phyloP scores from a whole-genome alignment of 768 basidiomycete genomes.

The Xerocomus potaroensis region DNA sequence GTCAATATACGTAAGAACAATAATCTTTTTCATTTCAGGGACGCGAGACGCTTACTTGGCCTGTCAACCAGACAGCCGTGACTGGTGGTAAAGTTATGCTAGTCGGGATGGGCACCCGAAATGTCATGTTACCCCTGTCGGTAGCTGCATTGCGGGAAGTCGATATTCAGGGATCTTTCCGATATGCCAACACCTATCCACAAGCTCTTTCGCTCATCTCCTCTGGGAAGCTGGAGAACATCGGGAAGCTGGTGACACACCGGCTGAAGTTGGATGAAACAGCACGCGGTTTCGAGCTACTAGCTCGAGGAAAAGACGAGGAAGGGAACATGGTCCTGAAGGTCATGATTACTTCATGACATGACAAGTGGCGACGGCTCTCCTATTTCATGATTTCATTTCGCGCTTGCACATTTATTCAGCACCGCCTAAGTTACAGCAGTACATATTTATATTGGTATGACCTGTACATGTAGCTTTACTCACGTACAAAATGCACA shows the following conservation, averaged over 20 bases:
- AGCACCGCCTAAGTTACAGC: slow-evolving; percentile 13
- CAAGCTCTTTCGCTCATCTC: slow-evolving; percentile 73
- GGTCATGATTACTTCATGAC: slow-evolving; percentile 65
- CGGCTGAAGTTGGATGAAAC: slow-evolving; percentile 63
- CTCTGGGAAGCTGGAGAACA: slow-evolving; percentile 58
- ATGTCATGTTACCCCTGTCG: slow-evolving; percentile 77
- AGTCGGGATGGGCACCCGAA: slow-evolving; percentile 92
- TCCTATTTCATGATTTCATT: slow-evolving; percentile 4
- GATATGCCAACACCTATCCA: slow-evolving; percentile 87
- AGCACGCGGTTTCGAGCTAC: slow-evolving; percentile 74
- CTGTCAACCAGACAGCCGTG: slow-evolving; percentile 57
- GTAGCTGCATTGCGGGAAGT: slow-evolving; percentile 84
- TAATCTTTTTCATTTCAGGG: slow-evolving; percentile 10
- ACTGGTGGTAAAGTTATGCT: slow-evolving; percentile 90
- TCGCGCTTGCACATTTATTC: slow-evolving; percentile 2
- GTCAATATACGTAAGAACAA: slow-evolving; percentile 73
- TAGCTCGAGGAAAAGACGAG: slow-evolving; percentile 74
- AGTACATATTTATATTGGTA: slow-evolving; percentile 8
- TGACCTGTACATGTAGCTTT: slow-evolving; percentile 22
- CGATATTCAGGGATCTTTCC: slow-evolving; percentile 88
- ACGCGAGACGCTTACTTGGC: slow-evolving; percentile 11
- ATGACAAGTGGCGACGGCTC: background rate
- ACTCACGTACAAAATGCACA: slow-evolving; percentile 12
- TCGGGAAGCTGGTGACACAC: slow-evolving; percentile 78
- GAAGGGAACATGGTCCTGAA: slow-evolving; percentile 83